Evolutionary conservation across 1,284 basidiomycete genomes (phyloP), one percentile per base, ranked within the genome.

Genomic region (Anthracocystis panici-leucophaei): DNA sequence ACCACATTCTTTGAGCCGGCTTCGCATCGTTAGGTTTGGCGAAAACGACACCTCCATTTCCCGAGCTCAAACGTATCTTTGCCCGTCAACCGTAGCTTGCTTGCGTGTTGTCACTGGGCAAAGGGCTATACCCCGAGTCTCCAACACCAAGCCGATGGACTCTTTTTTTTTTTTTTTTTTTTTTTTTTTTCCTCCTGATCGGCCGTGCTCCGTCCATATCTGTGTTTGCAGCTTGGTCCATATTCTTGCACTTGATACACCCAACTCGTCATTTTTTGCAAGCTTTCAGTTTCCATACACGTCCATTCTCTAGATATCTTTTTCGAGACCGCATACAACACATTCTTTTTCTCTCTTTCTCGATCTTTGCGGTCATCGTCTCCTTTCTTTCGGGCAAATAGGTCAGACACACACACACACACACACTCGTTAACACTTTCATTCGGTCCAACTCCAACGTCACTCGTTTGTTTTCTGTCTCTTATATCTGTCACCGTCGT

Each of bases 1-100:
- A 78, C 76, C 2, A 68, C 67, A 1, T 75, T 78, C 38, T 78
- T 78, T 55, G 72, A 78, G 42, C 44, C 66, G n/a, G 55, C 59
- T 21, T 77, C 71, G 38, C 62, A 71, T 49, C 71, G 75, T 11
- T 72, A 38, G 41, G 45, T 50, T 50, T 11, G 14, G 18, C 27
- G 14, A 27, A 3, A 4, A 25, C 10, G 42, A 16, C 35, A 38
- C 25, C 48, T 31, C n/a, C n/a, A 16, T 27, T 8, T 27, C 3
- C 5, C 45, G n/a, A 33, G 35, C n/a, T 25, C 33, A 25, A 21
- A 31, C n/a, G 46, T 42, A 67, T 57, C 58, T 57, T 54, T 70
- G 61, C 23, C 61, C 54, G 29, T 44, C 66, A 20, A 29, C 29
- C 20, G 21, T 41, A 41, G 10, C n/a, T 31, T 20, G 16, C 29